Conservation (phyloP, 2,329 filamentous ascomycete species). For the Pyrenochaeta sp. region DNA sequence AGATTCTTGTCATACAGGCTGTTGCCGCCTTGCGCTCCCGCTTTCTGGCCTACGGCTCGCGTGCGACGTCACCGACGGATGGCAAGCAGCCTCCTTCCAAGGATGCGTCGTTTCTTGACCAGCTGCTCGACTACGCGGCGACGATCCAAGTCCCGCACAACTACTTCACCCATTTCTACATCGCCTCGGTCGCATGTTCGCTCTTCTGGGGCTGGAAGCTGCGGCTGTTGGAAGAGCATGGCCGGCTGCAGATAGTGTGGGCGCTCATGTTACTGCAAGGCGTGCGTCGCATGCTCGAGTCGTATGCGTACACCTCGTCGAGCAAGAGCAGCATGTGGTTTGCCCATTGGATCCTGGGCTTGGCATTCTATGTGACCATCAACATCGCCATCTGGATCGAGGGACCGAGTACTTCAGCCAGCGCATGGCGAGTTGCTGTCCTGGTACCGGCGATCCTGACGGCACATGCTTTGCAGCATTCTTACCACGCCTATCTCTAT, state of each 20-base stretch:
- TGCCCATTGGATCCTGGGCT: constrained; percentile 80
- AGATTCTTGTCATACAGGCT: constrained; percentile 61
- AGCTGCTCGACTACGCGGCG: constrained; percentile 59
- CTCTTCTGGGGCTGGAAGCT: constrained; percentile 77
- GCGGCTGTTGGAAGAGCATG: constrained; percentile 45
- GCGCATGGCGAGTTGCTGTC: constrained; percentile 58
- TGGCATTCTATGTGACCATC: constrained; percentile 77
- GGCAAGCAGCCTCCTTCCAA: constrained; percentile 7
- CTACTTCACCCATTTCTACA: constrained; percentile 91
- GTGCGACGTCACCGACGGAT: constrained; percentile 44
- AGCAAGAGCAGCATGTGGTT: constrained; percentile 84
- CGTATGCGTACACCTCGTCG: constrained; percentile 69
- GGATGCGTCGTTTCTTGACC: constrained; percentile 15
- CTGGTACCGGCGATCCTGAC: constrained; percentile 70
- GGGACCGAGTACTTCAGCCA: constrained; percentile 56
- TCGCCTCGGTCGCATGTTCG: constrained; percentile 72
- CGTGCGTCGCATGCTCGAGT: constrained; percentile 77
- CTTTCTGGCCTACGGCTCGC: constrained; percentile 68
- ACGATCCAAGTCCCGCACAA: constrained; percentile 76
- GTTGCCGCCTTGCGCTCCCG: constrained; percentile 60
- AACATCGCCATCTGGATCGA: constrained; percentile 86
- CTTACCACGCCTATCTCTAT: constrained; percentile 58
- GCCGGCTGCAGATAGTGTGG: constrained; percentile 73
- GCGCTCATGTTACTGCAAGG: constrained; percentile 78
- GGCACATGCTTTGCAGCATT: constrained; percentile 76